Conservation (phyloP, 2,329 filamentous ascomycete genomes). For the Paracorniculantispora psalliotae region DNA sequence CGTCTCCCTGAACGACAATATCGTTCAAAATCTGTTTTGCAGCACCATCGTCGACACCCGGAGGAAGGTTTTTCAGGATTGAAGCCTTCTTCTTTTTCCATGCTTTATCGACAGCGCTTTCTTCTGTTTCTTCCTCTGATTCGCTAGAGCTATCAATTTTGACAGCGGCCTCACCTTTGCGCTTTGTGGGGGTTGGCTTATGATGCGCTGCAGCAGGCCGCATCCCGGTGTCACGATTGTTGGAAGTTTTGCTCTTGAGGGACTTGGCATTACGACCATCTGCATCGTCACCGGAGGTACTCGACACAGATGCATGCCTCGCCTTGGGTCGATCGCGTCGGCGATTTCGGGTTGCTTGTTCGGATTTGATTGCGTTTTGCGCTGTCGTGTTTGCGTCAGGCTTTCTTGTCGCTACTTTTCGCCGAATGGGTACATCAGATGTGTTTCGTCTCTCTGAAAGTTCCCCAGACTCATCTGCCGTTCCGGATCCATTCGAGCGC, state of each 20-base stretch:
- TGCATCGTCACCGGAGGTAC: conserved; percentile 22
- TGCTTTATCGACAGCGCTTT: conserved; percentile 36
- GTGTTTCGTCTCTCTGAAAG: conserved; percentile 2
- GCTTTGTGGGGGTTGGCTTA: conserved; percentile 19
- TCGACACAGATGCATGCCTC: conserved; percentile 5
- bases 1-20: conserved; percentile 88
- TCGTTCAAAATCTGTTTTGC: conserved; percentile 94
- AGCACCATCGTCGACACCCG: conserved; percentile 74
- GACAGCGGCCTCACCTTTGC: conserved; percentile 29
- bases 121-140: conserved; percentile 40
- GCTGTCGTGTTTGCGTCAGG: conserved; percentile 13
- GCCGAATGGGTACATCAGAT: conserved; percentile 8
- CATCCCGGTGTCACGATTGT: background rate
- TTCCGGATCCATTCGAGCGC: conserved; percentile 16
- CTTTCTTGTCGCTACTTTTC: conserved; percentile 18
- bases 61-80: conserved; percentile 72
- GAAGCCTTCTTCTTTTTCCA: conserved; percentile 59
- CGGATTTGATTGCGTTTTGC: conserved; percentile 13
- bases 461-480: conserved; percentile 18
- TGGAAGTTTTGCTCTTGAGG: conserved; percentile 10
- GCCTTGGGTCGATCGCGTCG: conserved; percentile 17
- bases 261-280: background rate
- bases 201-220: background rate
- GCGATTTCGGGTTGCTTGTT: conserved; percentile 18
- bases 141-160: conserved; percentile 43